Evolutionary conservation across 345 rosid genomes (phyloP).

Genomic region (Camelina neglecta): DNA sequence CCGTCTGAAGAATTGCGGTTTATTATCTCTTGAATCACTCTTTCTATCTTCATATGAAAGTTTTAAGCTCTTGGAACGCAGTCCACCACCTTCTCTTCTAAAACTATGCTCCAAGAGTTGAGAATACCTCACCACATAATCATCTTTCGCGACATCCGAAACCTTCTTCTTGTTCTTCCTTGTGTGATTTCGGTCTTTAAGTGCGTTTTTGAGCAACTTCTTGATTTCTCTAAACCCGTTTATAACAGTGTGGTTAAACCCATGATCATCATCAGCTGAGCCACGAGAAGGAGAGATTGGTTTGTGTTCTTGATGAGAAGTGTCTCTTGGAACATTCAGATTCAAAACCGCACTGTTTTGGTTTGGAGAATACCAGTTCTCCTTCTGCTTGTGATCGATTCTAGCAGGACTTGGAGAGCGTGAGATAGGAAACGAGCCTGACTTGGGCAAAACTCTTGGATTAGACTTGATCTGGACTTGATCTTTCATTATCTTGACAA

Average conservation of each 20-base stretch:
- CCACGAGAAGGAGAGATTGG: conserved; percentile 40
- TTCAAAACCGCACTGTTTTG: conserved; percentile 42
- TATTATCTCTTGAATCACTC: conserved; percentile 31
- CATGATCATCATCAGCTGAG: conserved; percentile 48
- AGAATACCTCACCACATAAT: conserved; percentile 61
- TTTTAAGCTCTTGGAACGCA: conserved; percentile 70
- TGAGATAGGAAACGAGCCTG: conserved; percentile 81
- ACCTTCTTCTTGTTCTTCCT: conserved; percentile 34
- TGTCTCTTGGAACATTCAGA: conserved; percentile 34
- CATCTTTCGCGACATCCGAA: conserved; percentile 39
- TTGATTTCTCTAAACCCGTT: conserved; percentile 59
- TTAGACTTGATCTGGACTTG: conserved; percentile 47
- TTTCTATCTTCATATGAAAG: conserved; percentile 55
- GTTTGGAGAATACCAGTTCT: conserved; percentile 64
- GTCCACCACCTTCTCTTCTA: conserved; percentile 43
- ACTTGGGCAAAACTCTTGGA: conserved; percentile 57
- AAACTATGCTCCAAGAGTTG: conserved; percentile 55
- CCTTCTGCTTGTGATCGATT: conserved; percentile 74
- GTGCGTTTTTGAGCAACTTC: conserved; percentile 61
- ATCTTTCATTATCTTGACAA: conserved; percentile 55
- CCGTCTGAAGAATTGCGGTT: conserved; percentile 61
- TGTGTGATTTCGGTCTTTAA: conserved; percentile 53
- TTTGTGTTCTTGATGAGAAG: conserved; percentile 33
- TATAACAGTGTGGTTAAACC: conserved; percentile 55
- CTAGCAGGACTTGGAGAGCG: conserved; percentile 55